Evolutionary conservation across 441 rosid genomes (phyloP), one percentile per base, ranked within the genome.

Genomic region (Bruguiera hainesii): DNA sequence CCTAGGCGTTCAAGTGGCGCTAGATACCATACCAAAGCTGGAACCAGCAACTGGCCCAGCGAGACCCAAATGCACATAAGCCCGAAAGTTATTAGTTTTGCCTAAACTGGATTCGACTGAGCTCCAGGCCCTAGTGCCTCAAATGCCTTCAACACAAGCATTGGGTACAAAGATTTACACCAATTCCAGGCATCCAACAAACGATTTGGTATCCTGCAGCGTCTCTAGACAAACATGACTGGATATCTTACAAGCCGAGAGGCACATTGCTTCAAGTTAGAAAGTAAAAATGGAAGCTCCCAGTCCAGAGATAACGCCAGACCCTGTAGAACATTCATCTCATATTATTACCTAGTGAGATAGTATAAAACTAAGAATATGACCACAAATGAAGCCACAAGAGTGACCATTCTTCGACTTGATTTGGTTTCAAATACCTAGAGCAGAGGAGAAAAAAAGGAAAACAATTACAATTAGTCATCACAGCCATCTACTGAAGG

Each of bases 351-450:
- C 84, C 92, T 81, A 33, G 97, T 89, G 66, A 93, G 89, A 67
- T 90, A 90, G 89, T 96, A 89, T 74, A 93, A 74, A 56, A 90
- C 72, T 64, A 90, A 82, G 86, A 96, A 96, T 71, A 90, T 67
- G 65, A 85, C 94, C 64, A 93, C 84, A 26, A 96, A 89, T 19
- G 93, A 89, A 33, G 96, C 98, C 77, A 90, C 97, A 2, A 93
- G 93, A 35, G 89, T 82, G 76, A 87, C 71, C 93, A 93, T 89
- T 84, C 89, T 81, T 78, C 92, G 78, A 87, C 95, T 90, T 53
- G 99, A 90, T 81, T 87, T 96, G 10, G 97, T 92, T 79, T 96
- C 99, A 52, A 96, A 93, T 30, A 89, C 98, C 99, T 96, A 64
- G 23, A 42, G 58, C 37, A 39, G 18, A 11, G 18, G 16, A 13